Base-by-base conservation (phyloP, 75 land plant species). In the Cupressus sempervirens region DNA sequence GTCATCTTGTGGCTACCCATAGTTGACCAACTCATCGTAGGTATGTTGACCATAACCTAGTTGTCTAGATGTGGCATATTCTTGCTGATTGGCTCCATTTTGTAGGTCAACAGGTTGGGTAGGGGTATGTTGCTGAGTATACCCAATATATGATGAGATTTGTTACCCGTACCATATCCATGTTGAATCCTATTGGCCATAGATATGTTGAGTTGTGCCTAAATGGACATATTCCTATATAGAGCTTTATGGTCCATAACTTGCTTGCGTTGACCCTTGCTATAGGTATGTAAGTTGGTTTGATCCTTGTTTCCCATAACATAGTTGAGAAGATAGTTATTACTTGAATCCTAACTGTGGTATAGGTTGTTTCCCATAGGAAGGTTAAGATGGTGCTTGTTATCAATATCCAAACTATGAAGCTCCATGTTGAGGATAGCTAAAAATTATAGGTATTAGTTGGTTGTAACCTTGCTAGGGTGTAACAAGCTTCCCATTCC, bases 331-430 rank as follows among this genome's bases (percentile, higher is more conserved):
- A 4, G 80, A 46, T 6, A 65, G 90, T 77, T 92, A 91, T 80
- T 90, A 88, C 4, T 90, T 90, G 88, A 92, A n/a, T 26, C 58
- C 86, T 26, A 86, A 82, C 75, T 54, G 75, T 58, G 87, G 6
- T 23, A 89, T 84, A 1, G 87, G 70, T 50, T 86, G 92, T 32
- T 93, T 90, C 74, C 85, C 80, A 81, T 90, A 90, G 32, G 80
- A 86, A 15, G 82, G 88, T 54, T 91, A 91, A 0, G 90, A 15
- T 50, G 82, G 0, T 75, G 87, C 83, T 34, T 88, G 88, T 29
- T 82, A 86, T 14, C 83, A 91, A 89, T 88, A 92, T 1, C 83
- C 83, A 81, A 86, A 88, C 86, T 91, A 90, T 20, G 70, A 43
- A 52, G 90, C 85, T 30, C 77, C 88, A 32, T 89, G 91, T 30